Evolutionary conservation across 257 asterid species (phyloP), one percentile per base, ranked within the genome.

Genomic region (Oldenlandia corymbosa): DNA sequence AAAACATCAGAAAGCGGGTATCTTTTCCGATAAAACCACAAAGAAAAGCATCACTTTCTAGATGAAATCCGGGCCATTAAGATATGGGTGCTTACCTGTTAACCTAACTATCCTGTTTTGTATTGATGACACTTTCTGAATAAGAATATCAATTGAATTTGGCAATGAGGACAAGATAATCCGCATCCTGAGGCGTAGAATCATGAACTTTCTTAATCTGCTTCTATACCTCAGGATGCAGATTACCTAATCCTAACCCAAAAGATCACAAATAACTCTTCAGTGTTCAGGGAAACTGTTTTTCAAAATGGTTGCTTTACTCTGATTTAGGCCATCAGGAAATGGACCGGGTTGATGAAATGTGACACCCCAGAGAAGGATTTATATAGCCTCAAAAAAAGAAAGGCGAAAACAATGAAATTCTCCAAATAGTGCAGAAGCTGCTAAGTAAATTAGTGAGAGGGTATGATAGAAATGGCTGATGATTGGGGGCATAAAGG

Each of bases 201-300:
- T 12, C 34, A 36, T 16, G 8, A 34, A 8, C 45, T n/a, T n/a
- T n/a, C 39, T 9, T 16, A 14, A 47, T 1, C 21, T 20, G 57
- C 65, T 55, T 81, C 79, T 68, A 81, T 75, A 84, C 85, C 91
- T 86, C 94, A 86, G 90, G 94, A 83, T 86, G 90, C 94, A 84
- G 88, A 84, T 86, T 84, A 86, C 71, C 91, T 59, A 48, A 68
- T 72, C 80, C 79, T 68, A 63, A 68, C 78, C 75, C 81, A 72
- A 62, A 67, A 64, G 67, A 2, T 49, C 48, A 4, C 9, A 34
- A 34, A 9, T 34, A 9, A 12, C 50, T 41, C 18, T 48, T 42
- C 20, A 11, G 21, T 28, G 16, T 24, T 17, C 60, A 31, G 10
- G 26, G n/a, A n/a, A 32, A 56, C 23, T 12, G 11, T 9, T n/a